phyloP scores from a whole-genome alignment of 306 rosid species.

The Begonia loranthoides region DNA sequence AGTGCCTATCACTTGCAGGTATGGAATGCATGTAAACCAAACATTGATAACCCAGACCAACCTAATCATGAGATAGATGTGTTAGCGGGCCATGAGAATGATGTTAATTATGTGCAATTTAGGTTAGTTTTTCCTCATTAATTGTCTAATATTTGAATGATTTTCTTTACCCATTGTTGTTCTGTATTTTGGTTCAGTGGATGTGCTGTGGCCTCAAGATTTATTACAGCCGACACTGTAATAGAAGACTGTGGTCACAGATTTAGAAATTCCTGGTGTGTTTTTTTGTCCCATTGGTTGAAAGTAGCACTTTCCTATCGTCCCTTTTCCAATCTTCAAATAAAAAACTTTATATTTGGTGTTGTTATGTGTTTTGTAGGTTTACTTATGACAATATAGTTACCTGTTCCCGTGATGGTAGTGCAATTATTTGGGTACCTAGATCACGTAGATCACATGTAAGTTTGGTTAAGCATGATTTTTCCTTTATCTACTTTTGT shows the following conservation, averaged over 20 bases:
- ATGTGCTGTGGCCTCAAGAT: constrained; percentile 62
- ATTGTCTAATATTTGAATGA: not conserved
- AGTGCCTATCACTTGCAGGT: constrained; percentile 37
- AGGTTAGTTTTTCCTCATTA: constrained; percentile 33
- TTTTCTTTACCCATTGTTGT: not conserved
- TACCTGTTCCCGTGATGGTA: constrained; percentile 94
- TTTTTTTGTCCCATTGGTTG: constrained; percentile 9
- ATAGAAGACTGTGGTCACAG: constrained; percentile 58
- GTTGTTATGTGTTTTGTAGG: constrained; percentile 27
- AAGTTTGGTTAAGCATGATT: constrained; percentile 20
- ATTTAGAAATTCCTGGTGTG: constrained; percentile 65
- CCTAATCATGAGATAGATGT: constrained; percentile 58
- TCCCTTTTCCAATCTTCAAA: too few species aligned
- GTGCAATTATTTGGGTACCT: constrained; percentile 95
- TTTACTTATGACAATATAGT: constrained; percentile 83
- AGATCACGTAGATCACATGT: constrained; percentile 80
- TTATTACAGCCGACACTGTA: constrained; percentile 36
- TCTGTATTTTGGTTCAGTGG: constrained; percentile 43
- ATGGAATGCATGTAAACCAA: constrained; percentile 63
- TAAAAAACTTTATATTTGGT: too few species aligned
- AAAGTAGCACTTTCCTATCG: not conserved
- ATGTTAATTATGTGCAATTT: constrained; percentile 85
- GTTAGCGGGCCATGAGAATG: constrained; percentile 84
- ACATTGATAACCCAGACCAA: constrained; percentile 37
- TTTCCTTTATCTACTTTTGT: not conserved